Percentiles rank a stretch among this genome's conserved stretches.
Evolutionary conservation across 2,329 filamentous ascomycete genomes (phyloP).

Genomic region (Lecanicillium sp.): DNA sequence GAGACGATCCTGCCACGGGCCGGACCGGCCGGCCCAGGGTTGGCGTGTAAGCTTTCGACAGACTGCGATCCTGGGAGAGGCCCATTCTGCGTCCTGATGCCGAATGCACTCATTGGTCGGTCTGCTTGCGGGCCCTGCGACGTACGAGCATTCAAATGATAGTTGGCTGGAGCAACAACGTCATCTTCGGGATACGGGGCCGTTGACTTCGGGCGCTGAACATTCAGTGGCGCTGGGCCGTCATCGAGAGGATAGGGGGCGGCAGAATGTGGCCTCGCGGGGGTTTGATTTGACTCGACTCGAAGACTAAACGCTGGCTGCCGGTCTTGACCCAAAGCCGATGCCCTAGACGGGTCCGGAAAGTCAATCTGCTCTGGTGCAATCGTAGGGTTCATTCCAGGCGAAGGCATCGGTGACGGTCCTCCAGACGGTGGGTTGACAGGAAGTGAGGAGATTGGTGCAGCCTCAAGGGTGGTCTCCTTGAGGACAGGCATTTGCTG

Average conservation of each 20-base stretch:
- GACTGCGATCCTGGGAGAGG: constrained; percentile 35
- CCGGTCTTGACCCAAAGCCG: constrained; percentile 28
- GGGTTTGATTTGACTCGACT: constrained; percentile 25
- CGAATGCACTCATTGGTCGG: constrained; percentile 44
- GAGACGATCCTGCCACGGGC: constrained; percentile 36
- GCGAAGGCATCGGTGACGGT: constrained; percentile 34
- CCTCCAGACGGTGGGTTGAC: constrained; percentile 18
- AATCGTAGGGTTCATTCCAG: constrained; percentile 27
- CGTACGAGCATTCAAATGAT: constrained; percentile 37
- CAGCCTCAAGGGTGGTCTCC: constrained; percentile 26
- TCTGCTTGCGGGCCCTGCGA: constrained; percentile 40
- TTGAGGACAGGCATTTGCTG: constrained; percentile 39
- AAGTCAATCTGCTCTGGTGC: constrained; percentile 33
- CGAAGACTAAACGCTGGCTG: constrained; percentile 46
- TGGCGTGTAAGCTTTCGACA: constrained; percentile 37
- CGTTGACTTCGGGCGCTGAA: constrained; percentile 36
- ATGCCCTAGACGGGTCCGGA: constrained; percentile 38
- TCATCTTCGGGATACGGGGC: constrained; percentile 50
- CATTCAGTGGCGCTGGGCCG: constrained; percentile 40
- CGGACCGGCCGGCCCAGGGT: constrained; percentile 23
- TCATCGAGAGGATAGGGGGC: constrained; percentile 68
- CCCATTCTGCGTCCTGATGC: constrained; percentile 38
- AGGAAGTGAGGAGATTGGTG: constrained; percentile 14
- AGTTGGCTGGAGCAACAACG: constrained; percentile 20
- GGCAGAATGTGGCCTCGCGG: constrained; percentile 42